Base-by-base conservation (phyloP, 2,329 filamentous ascomycete genomes). In the Penicillium sclerotigenum region DNA sequence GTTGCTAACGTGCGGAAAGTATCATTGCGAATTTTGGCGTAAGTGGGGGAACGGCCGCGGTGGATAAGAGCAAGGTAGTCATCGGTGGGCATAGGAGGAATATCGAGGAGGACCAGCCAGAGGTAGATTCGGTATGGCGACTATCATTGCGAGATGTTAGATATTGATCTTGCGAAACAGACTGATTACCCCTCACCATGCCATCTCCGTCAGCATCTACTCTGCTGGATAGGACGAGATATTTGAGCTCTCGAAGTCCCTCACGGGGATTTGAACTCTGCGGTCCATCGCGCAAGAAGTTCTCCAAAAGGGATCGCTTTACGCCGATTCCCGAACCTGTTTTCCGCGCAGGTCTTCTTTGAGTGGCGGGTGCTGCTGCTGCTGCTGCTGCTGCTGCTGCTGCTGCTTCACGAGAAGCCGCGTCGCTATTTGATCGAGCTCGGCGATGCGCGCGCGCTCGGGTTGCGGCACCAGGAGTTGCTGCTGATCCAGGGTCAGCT, bases 11-110 rank as follows among this genome's bases (percentile, higher is more conserved):
- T 99, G 66, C 94, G 90, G 74, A 97, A 97, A 38, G 94, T 97
- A 74, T 99, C 94, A 75, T 99, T 97, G 72, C 92, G 90, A 71
- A 99, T 99, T 78, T 99, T 99, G 68, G 90, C 86, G 77, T 99
- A 96, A 43, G 91, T 92, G 0, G 93, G 92, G 3, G 93, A 97
- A 24, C 93, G 89, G 60, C 94, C 93, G 61, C 94, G 90, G 70
- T 96, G 91, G 62, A 99, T 88, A 42, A 97, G 87, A 55, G 85
- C 83, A 62, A 97, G 88, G 73, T 99, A 99, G 59, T 88, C 83
- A 67, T 96, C 90, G 56, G 94, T 96, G 42, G 87, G 83, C 60
- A 97, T 80, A 41, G 96, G 86, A 7, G 91, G 87, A 31, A 92
- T 87, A 70, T 96, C 90, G 65, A 99, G 87, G 13, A 99, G 84